Conservation (phyloP, 768 basidiomycete genomes). For the Suillus clintonianus region DNA sequence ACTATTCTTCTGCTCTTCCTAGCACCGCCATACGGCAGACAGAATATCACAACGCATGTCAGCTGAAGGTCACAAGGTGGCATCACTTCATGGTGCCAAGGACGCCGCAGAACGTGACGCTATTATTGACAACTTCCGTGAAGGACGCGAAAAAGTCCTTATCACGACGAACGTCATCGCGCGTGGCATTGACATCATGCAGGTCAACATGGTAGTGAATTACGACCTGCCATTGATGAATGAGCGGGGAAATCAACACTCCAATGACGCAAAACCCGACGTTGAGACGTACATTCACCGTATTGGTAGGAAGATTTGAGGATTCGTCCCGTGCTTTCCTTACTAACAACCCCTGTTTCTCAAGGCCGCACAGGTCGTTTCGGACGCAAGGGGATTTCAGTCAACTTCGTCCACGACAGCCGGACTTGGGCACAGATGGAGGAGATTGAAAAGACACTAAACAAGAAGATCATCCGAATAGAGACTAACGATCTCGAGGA, state of each 20-base stretch:
- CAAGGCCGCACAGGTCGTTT: slow-evolving; percentile 96
- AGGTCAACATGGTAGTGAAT: slow-evolving; percentile 99
- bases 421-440: slow-evolving; percentile 89
- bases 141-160: slow-evolving; percentile 94
- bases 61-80: slow-evolving; percentile 92
- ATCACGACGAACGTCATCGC: slow-evolving; percentile 99
- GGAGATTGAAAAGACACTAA: slow-evolving; percentile 78
- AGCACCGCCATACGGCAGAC: slow-evolving; percentile 93
- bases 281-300: slow-evolving; percentile 98
- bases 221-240: slow-evolving; percentile 92
- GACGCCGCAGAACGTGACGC: slow-evolving; percentile 86
- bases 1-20: slow-evolving; percentile 4
- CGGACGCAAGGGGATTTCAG: slow-evolving; percentile 94
- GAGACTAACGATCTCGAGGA: slow-evolving; percentile 88
- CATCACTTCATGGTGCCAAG: slow-evolving; percentile 94
- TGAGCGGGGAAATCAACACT: slow-evolving; percentile 51
- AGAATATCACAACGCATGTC: slow-evolving; percentile 89
- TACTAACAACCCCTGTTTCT: slow-evolving; percentile 5
- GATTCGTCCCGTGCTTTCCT: background rate
- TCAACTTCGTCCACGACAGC: slow-evolving; percentile 95
- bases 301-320: slow-evolving; percentile 64
- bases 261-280: slow-evolving; percentile 68
- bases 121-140: slow-evolving; percentile 93
- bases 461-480: slow-evolving; percentile 79
- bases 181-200: slow-evolving; percentile 96